Conservation (phyloP, 352 stramenopile genomes). For the Phytophthora pini region DNA sequence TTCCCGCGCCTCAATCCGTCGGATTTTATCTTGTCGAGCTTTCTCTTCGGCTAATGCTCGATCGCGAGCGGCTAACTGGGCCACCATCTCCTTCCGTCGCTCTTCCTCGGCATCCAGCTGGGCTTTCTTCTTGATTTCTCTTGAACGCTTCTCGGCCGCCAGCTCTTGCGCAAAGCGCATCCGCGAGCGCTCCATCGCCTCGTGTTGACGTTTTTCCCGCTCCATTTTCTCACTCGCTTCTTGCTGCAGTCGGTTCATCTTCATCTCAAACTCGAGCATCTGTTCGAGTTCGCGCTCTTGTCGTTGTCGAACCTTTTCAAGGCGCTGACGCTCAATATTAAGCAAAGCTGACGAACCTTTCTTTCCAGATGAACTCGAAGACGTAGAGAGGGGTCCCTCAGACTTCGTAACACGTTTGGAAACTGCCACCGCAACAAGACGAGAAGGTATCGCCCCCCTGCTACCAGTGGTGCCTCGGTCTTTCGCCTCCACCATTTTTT, state of each 20-base stretch:
- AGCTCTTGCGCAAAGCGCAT: slow-evolving; percentile 69
- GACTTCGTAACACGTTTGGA: slow-evolving; percentile 23
- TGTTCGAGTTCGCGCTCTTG: slow-evolving; percentile 88
- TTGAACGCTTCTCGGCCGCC: slow-evolving; percentile 73
- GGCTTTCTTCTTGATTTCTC: slow-evolving; percentile 87
- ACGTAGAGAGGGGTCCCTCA: slow-evolving; percentile 11
- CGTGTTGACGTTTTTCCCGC: slow-evolving; percentile 65
- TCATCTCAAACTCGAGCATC: slow-evolving; percentile 93
- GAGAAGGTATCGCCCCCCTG: slow-evolving; percentile 1
- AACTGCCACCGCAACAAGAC: slow-evolving; percentile 11
- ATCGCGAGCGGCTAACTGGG: slow-evolving; percentile 76
- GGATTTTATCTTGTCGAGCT: slow-evolving; percentile 71
- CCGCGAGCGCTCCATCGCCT: slow-evolving; percentile 74
- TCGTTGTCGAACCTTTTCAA: slow-evolving; percentile 79
- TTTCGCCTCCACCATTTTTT: slow-evolving; percentile 61
- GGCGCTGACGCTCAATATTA: slow-evolving; percentile 68
- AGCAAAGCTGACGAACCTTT: slow-evolving; percentile 53
- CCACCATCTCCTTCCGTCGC: slow-evolving; percentile 61
- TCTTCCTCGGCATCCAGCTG: slow-evolving; percentile 87
- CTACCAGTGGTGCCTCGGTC: slow-evolving; percentile 27
- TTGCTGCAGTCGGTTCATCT: slow-evolving; percentile 87
- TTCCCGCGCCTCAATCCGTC: slow-evolving; percentile 68
- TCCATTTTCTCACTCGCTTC: slow-evolving; percentile 74
- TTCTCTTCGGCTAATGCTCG: slow-evolving; percentile 81
- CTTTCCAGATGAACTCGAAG: slow-evolving; percentile 21